Conservation (phyloP, 2,329 filamentous ascomycete species). For the Paecilomyces dactylethromorphus region DNA sequence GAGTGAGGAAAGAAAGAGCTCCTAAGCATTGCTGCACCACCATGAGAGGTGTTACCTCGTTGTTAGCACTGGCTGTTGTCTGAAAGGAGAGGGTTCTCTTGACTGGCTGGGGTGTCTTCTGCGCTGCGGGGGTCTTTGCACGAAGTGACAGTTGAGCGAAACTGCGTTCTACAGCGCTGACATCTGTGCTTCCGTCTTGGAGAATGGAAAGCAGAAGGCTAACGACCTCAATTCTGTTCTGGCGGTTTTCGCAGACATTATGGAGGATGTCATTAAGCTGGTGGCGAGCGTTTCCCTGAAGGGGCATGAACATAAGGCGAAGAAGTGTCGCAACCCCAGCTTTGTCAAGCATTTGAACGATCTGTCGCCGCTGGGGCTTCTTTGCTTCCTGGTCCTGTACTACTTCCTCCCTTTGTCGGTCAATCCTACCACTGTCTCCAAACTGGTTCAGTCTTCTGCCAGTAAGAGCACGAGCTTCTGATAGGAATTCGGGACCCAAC, state of each 20-base stretch:
- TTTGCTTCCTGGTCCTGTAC: constrained; percentile 43
- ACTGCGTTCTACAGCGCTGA: constrained; percentile 88
- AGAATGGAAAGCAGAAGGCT: constrained; percentile 88
- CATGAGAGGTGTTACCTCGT: constrained; percentile 87
- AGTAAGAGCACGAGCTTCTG: constrained; percentile 71
- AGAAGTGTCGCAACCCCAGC: constrained; percentile 90
- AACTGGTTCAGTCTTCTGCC: constrained; percentile 52
- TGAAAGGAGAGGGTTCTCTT: constrained; percentile 68
- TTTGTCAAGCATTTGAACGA: constrained; percentile 96
- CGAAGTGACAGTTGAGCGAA: constrained; percentile 89
- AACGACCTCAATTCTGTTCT: constrained; percentile 89
- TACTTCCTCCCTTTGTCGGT: constrained; percentile 28
- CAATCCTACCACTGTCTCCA: constrained; percentile 34
- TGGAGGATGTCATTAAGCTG: constrained; percentile 82
- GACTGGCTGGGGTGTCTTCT: constrained; percentile 74
- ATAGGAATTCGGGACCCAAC: constrained; percentile 76
- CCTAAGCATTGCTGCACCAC: constrained; percentile 93
- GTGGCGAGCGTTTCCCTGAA: constrained; percentile 76
- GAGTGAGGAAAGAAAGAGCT: constrained; percentile 74
- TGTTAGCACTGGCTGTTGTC: constrained; percentile 52
- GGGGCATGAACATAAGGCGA: constrained; percentile 95
- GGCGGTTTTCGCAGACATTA: constrained; percentile 92
- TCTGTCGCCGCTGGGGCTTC: constrained; percentile 69
- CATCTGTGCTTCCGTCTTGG: constrained; percentile 89
- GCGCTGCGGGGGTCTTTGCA: constrained; percentile 70